Evolutionary conservation across 495 filamentous ascomycete genomes (phyloP).

Genomic region (Terfezia boudieri): DNA sequence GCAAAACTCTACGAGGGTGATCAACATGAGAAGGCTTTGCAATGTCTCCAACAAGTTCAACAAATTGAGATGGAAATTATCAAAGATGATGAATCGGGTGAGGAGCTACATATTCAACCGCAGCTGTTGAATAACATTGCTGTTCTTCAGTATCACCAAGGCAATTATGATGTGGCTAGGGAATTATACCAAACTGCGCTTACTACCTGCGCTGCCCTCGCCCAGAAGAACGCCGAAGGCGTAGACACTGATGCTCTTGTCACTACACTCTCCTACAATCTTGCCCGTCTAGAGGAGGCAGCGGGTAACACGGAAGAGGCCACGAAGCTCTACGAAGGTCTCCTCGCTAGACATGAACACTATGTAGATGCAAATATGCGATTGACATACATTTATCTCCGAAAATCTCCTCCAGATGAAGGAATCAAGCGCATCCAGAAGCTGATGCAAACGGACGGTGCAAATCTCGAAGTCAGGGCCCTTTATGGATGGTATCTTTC

Average conservation of each 20-base stretch:
- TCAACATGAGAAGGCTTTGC: slow-evolving; percentile 67
- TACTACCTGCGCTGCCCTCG: slow-evolving; percentile 38
- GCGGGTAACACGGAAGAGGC: slow-evolving; percentile 61
- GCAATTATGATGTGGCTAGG: slow-evolving; percentile 59
- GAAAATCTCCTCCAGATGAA: slow-evolving; percentile 54
- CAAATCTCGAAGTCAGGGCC: slow-evolving; percentile 73
- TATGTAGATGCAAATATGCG: slow-evolving; percentile 80
- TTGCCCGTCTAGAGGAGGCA: slow-evolving; percentile 88
- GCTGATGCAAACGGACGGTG: slow-evolving; percentile 54
- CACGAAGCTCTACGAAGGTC: slow-evolving; percentile 61
- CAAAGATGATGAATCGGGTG: slow-evolving; percentile 36
- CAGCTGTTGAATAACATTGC: slow-evolving; percentile 94
- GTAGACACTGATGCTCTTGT: slow-evolving; percentile 75
- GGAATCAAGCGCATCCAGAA: slow-evolving; percentile 64
- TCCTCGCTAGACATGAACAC: slow-evolving; percentile 60
- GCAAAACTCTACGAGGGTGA: slow-evolving; percentile 73
- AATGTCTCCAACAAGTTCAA: slow-evolving; percentile 76
- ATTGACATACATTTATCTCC: slow-evolving; percentile 68
- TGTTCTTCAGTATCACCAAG: slow-evolving; percentile 73
- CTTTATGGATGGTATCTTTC: slow-evolving; percentile 89
- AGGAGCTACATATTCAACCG: slow-evolving; percentile 50
- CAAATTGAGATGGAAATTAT: slow-evolving; percentile 39
- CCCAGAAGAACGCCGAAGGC: slow-evolving; percentile 40
- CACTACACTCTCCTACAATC: slow-evolving; percentile 85
- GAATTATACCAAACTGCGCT: slow-evolving; percentile 74